phyloP scores from a whole-genome alignment of 1,284 basidiomycete genomes.

The Moesziomyces globuligerus region DNA sequence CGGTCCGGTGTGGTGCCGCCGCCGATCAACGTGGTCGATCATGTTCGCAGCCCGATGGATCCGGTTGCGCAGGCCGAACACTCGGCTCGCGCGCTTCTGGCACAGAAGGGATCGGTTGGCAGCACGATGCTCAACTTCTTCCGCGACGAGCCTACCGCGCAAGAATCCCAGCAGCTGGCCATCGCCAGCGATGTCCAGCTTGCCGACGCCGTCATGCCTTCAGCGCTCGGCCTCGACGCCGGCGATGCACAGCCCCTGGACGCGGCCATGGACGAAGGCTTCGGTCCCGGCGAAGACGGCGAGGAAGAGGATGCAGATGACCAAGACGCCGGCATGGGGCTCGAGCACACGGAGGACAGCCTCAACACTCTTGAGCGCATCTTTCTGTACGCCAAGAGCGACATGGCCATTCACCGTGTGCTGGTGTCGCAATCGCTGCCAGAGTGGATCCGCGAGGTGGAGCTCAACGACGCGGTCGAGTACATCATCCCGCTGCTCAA shows the following conservation, averaged over 20 bases:
- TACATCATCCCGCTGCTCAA: constrained; percentile 91
- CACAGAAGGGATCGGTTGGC: constrained; percentile 38
- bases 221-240: constrained; percentile 43
- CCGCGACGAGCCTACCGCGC: constrained; percentile 31
- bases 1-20: constrained; percentile 51
- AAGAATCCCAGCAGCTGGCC: constrained; percentile 17
- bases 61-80: constrained; percentile 37
- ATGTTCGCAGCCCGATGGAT: constrained; percentile 18
- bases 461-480: constrained; percentile 88
- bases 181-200: constrained; percentile 26
- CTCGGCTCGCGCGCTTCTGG: constrained; percentile 33
- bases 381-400: constrained; percentile 89
- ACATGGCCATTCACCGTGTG: constrained; percentile 81
- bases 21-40: constrained; percentile 30
- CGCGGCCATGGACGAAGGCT: constrained; percentile 28
- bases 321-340: constrained; percentile 16
- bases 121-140: constrained; percentile 49
- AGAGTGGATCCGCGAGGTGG: constrained; percentile 68
- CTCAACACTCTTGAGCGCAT: constrained; percentile 87
- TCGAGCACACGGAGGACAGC: constrained; percentile 50
- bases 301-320: constrained; percentile 23
- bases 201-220: constrained; percentile 33
- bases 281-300: constrained; percentile 5
- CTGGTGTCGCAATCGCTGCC: constrained; percentile 73
- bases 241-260: constrained; percentile 18